Evolutionary conservation across 495 filamentous ascomycete genomes (phyloP).

Genomic region (Aspergillus hancockii): DNA sequence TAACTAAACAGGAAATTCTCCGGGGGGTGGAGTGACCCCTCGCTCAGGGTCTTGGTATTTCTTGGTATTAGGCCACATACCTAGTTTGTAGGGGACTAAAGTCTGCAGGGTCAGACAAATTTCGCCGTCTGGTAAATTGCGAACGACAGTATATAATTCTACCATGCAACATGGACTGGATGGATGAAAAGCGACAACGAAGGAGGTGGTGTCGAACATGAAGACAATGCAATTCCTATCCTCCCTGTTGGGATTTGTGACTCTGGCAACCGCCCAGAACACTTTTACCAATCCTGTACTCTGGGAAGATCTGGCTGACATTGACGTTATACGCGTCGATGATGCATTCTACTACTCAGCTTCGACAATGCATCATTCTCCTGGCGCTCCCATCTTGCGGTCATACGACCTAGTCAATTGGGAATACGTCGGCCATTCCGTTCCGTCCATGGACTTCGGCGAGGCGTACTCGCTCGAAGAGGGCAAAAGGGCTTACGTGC

Average conservation of each 20-base stretch:
- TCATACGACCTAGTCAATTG: constrained; percentile 60
- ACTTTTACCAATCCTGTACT: constrained; percentile 43
- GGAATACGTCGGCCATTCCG: constrained; percentile 54
- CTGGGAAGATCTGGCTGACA: constrained; percentile 46
- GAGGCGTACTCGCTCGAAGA: constrained; percentile 47
- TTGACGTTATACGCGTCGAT: constrained; percentile 47
- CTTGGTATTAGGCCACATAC: too few species aligned
- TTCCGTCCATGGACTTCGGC: constrained; percentile 52
- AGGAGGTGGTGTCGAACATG: too few species aligned
- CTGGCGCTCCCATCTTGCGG: constrained; percentile 57
- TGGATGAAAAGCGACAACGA: too few species aligned
- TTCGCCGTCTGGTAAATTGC: too few species aligned
- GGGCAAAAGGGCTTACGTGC: constrained; percentile 46
- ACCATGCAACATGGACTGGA: too few species aligned
- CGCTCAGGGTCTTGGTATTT: too few species aligned
- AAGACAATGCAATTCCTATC: too few species aligned
- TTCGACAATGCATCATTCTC: constrained; percentile 58
- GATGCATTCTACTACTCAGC: constrained; percentile 56
- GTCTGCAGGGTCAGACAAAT: too few species aligned
- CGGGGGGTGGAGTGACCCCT: too few species aligned
- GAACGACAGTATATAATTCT: too few species aligned
- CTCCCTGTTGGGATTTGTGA: neutral
- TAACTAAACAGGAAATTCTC: too few species aligned
- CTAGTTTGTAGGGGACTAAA: too few species aligned
- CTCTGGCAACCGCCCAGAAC: neutral